Base-by-base conservation (phyloP, 306 rosid genomes). In the Medicago ruthenica region DNA sequence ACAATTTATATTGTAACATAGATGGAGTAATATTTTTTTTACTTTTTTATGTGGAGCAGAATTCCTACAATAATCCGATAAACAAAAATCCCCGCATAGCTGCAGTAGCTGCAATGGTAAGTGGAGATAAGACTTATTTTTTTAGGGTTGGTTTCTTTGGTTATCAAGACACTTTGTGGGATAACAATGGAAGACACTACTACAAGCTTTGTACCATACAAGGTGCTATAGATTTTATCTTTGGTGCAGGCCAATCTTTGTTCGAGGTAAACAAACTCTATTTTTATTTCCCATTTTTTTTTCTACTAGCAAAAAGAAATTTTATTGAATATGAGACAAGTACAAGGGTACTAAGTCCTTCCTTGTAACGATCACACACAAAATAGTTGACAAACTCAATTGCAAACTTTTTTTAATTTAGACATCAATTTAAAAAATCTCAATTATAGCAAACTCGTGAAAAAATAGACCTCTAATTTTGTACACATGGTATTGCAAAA, bases 161-260 rank as follows among this genome's bases (percentile, higher is more conserved):
- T 0, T 66, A 90, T 31, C 98, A 94, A 82, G 98, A 94, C 72
- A 94, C 98, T 15, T 74, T 94, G 55, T 94, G 96, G 96, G 98
- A 92, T 8, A 83, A 64, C 27, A 76, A 67, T 21, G 98, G 98
- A 74, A 82, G 96, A 71, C 98, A 94, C 13, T 90, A 85, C 81
- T 94, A 88, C 58, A 75, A 81, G 14, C 89, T 62, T 62, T 94
- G 98, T 67, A 88, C 93, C 22, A 87, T 94, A 4, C 94, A 94
- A 84, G 98, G 97, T 61, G 96, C 97, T 44, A 75, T 94, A 34
- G 98, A 94, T 79, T 94, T 94, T 51, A 94, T 94, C 48, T 91
- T 94, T 59, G 98, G 98, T 37, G 74, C 76, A 12, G 98, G 70
- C 24, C 96, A 90, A 8, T 82, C 98, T 44, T 42, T 94, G 39